These are phyloP conservation scores for Kodamaea kakaduensis DNA, from an alignment of 805 yeast species.

Conservation along the genomic window DNA sequence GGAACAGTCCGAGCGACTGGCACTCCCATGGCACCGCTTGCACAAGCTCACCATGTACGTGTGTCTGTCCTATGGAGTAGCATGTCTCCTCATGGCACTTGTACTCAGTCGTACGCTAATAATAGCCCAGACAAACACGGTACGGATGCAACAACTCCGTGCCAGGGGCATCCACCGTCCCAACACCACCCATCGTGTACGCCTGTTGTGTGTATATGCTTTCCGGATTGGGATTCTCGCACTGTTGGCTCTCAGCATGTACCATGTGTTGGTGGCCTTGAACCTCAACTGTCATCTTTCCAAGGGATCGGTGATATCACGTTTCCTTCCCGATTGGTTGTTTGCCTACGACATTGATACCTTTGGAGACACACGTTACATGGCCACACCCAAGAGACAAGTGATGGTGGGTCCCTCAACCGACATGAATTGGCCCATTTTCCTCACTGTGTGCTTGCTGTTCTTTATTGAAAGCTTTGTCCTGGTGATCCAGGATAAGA, in stretches of 20 bases:
- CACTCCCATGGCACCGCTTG: slow-evolving; percentile 15
- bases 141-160: slow-evolving; percentile 16
- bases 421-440: slow-evolving; percentile 54
- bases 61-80: slow-evolving; percentile 35
- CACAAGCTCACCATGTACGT: slow-evolving; percentile 26
- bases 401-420: slow-evolving; percentile 48
- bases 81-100: slow-evolving; percentile 37
- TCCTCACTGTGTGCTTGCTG: slow-evolving; percentile 53
- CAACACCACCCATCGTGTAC: slow-evolving; percentile 4
- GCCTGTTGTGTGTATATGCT: slow-evolving; percentile 18
- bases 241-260: slow-evolving; percentile 22
- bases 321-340: slow-evolving; percentile 13
- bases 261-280: slow-evolving; percentile 29
- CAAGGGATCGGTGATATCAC: neutral
- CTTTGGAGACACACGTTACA: slow-evolving; percentile 21
- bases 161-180: slow-evolving; percentile 3
- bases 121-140: slow-evolving; percentile 33
- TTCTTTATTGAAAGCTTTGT: slow-evolving; percentile 66
- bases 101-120: slow-evolving; percentile 35
- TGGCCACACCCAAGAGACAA: slow-evolving; percentile 25
- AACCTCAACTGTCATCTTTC: slow-evolving; percentile 21
- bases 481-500: slow-evolving; percentile 50
- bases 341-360: slow-evolving; percentile 24
- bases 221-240: slow-evolving; percentile 28
- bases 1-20: slow-evolving; percentile 10